Evolutionary conservation across 73 alveolate genomes (phyloP).

Genomic region (Tetrahymena elliotti): DNA sequence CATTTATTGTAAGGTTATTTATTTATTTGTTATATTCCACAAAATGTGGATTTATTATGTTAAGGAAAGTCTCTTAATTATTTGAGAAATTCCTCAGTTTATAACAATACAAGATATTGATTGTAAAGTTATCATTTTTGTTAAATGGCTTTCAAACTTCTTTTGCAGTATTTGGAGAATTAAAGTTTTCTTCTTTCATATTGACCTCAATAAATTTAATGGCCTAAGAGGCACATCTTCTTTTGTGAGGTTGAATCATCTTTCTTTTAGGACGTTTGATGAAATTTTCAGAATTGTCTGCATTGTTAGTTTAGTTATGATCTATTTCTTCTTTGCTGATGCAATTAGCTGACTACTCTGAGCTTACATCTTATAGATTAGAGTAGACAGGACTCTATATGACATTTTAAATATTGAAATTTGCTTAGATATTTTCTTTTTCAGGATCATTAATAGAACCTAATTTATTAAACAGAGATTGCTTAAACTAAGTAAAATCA

Average conservation of each 20-base stretch:
- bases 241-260: background rate
- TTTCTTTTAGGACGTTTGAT: background rate
- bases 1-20: background rate
- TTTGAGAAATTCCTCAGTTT: background rate
- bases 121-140: too few relatives aligned
- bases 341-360: background rate
- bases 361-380: background rate
- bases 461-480: background rate
- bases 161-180: background rate
- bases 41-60: background rate
- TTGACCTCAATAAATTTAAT: background rate
- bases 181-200: background rate
- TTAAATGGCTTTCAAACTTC: background rate
- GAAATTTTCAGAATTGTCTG: background rate
- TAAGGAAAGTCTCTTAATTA: background rate
- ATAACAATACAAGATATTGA: too few relatives aligned
- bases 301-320: background rate
- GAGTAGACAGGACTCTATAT: background rate
- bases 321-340: background rate
- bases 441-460: background rate
- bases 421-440: background rate
- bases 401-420: background rate
- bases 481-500: background rate
- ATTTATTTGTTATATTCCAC: background rate
- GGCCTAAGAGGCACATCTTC: background rate